Base-by-base conservation (phyloP, 306 rosid species). In the Hippophae gyantsensis region DNA sequence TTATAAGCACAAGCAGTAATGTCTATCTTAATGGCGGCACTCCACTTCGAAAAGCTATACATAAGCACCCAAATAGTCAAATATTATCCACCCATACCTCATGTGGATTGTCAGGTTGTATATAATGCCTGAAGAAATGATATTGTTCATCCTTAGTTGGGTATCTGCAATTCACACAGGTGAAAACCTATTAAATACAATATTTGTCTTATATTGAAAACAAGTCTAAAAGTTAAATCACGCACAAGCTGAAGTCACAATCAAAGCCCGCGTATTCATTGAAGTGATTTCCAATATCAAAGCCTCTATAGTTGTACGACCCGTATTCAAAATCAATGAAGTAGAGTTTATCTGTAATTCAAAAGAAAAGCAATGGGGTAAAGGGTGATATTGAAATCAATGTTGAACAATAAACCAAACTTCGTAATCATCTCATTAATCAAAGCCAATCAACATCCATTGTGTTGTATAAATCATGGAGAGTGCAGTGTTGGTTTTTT, bases 241-340 rank as follows among this genome's bases (percentile, higher is more conserved):
- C 94, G 64, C 77, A 93, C 99, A 78, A 68, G 75, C 73, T 76
- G 74, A 46, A 80, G 79, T 93, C 90, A 68, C 99, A 88, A 14
- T 88, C 95, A 68, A 76, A 88, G 79, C 99, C 99, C 6, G 82
- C 86, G 48, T 88, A 88, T 76, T 93, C 97, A 51, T 82, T 94
- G 79, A 93, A 93, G 83, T 93, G 97, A 72, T 93, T 86, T 71
- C 95, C 99, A 14, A 93, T 75, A 78, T 93, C 99, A 47, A 43
- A 93, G 78, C 99, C 95, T 88, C 95, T 82, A 65, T 80, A 88
- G 70, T 74, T 93, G 94, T 93, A 93, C 25, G 97, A 88, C 59
- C 89, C 99, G 45, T 93, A 93, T 83, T 93, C 99, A 44, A 88
- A 93, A 77, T 93, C 99, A 48, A 93, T 93, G 67, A 93, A 54